Base-by-base conservation (phyloP, 495 filamentous ascomycete species). In the Paragyromitra xinjiangensis region DNA sequence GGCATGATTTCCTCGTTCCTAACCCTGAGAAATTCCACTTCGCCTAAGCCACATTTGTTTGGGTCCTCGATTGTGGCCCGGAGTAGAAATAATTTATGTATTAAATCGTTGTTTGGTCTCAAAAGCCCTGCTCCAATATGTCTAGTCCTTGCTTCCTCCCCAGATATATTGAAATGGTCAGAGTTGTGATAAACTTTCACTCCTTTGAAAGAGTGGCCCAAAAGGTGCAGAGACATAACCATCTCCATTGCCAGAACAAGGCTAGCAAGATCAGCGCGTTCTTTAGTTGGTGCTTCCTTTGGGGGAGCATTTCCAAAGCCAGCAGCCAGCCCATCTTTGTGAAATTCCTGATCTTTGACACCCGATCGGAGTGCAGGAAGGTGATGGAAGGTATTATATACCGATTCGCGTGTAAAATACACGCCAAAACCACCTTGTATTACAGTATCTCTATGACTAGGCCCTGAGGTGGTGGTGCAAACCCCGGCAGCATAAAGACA, bases 321-420 rank as follows among this genome's bases (percentile, higher is more conserved):
- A 62, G 55, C 40, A 40, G 50, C 48, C 8, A 58, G 34, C 1
- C 37, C 26, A 37, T 44, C 48, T 22, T 67, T 53, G 26, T 34
- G 40, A 37, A 67, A 69, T 22, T 11, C n/a, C 19, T 22, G 22
- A 34, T 59, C 37, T n/a, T 42, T 51, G 26, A 55, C 48, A 4
- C 40, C 56, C 0, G 39, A 56, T 40, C 42, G 39, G 2, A 69
- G 39, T 6, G 34, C 40, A 1, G 72, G 72, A 14, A 75, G 53
- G 34, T 67, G 64, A n/a, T 66, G 24, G 26, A 59, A 74, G 12
- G 72, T 53, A 55, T 75, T 75, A 16, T 75, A 75, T 26, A 75
- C 64, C 1, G 44, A 75, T 3, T 69, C 12, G n/a, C 12, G 53
- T 19, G 71, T 11, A 59, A 74, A 74, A 62, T 75, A 61, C 11